A percentile compares a stretch with the other conserved stretches of the same genome.
Evolutionary conservation across 805 yeast genomes (phyloP).

Genomic region (Candida schatavii): DNA sequence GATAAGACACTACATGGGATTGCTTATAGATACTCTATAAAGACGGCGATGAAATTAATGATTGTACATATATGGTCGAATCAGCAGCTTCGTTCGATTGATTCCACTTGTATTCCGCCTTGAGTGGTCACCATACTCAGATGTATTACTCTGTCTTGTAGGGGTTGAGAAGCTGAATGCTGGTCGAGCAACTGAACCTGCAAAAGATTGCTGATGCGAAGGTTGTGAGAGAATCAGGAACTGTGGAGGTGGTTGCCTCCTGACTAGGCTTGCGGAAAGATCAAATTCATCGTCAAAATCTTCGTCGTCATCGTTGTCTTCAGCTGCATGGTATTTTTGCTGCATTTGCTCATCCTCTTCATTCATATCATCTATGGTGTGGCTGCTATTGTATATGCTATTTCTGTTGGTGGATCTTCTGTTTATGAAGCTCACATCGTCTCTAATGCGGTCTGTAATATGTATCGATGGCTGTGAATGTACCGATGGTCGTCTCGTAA

Average conservation of each 20-base stretch:
- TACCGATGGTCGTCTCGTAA: background rate
- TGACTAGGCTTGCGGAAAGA: too few species aligned
- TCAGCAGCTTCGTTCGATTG: background rate
- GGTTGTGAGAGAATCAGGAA: background rate
- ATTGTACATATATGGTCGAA: background rate
- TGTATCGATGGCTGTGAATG: background rate
- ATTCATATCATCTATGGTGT: background rate
- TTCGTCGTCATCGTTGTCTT: background rate
- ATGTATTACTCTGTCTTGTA: background rate
- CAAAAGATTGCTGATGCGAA: too few species aligned
- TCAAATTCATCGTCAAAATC: conserved; percentile 6
- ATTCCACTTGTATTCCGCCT: background rate
- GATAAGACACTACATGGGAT: too few species aligned
- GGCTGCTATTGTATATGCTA: background rate
- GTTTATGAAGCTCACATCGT: background rate
- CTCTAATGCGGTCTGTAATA: background rate
- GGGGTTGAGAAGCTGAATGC: background rate
- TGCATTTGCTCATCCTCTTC: background rate
- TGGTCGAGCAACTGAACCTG: too few species aligned
- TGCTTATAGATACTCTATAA: too few species aligned
- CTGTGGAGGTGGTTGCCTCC: too few species aligned
- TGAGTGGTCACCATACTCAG: background rate
- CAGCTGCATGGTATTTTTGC: background rate
- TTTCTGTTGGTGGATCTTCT: background rate
- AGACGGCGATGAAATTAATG: too few species aligned